phyloP scores from a whole-genome alignment of 306 rosid species.

The Prunus mira region DNA sequence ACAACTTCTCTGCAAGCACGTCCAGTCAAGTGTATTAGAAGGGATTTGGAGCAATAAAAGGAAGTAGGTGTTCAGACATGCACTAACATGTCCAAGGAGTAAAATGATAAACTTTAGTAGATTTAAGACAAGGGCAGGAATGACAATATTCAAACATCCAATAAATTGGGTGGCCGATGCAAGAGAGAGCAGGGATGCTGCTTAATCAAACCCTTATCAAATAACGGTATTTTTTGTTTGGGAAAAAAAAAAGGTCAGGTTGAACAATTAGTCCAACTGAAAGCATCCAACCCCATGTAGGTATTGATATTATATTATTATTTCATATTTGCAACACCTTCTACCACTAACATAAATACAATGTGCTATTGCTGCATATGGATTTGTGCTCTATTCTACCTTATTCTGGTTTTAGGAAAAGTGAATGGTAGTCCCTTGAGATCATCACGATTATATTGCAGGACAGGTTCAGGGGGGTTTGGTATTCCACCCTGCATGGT shows the following conservation, averaged over 20 bases:
- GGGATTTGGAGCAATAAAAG: conserved; percentile 18
- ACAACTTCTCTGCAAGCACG: conserved; percentile 78
- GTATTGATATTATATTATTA: not conserved
- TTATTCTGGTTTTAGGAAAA: conserved; percentile 55
- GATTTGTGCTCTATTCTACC: conserved; percentile 46
- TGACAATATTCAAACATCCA: not conserved
- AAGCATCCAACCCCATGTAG: not conserved
- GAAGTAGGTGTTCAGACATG: conserved; percentile 4
- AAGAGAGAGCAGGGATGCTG: conserved; percentile 20
- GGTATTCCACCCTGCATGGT: conserved; percentile 87
- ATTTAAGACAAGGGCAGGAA: conserved; percentile 9
- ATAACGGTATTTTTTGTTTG: not conserved
- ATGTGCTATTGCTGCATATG: not conserved
- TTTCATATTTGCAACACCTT: conserved; percentile 1
- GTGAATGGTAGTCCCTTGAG: conserved; percentile 87
- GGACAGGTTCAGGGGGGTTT: conserved; percentile 67
- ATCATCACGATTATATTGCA: conserved; percentile 75
- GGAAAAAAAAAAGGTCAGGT: not conserved
- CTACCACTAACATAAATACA: not conserved
- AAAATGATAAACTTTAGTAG: conserved; percentile 10
- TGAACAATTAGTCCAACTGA: not conserved
- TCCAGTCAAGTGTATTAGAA: conserved; percentile 26
- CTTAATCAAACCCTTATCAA: conserved; percentile 13
- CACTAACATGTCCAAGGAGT: conserved; percentile 1
- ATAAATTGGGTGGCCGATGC: not conserved